Percentiles rank a stretch among this genome's conserved stretches.
These are phyloP conservation scores for Coemansia sp. DNA, from an alignment of 192 early-diverging fungal species.

Conservation along the genomic window DNA sequence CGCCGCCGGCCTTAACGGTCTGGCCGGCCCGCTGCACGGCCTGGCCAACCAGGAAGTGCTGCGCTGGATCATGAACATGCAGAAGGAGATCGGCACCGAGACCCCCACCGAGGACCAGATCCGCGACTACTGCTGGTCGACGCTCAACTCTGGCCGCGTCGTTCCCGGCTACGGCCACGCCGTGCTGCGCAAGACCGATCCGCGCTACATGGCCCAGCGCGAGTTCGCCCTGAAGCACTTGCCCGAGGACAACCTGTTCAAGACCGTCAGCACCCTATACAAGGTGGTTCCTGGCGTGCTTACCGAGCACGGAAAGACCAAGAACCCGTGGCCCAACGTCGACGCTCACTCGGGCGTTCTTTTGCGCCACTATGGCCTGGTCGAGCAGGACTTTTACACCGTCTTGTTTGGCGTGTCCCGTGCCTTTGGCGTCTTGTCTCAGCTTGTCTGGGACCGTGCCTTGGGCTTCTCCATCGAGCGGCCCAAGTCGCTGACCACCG, in stretches of 20 bases:
- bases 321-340: conserved; percentile 99
- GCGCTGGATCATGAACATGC: conserved; percentile 94
- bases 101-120: conserved; percentile 89
- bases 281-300: conserved; percentile 94
- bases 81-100: conserved; percentile 76
- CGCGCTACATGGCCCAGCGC: conserved; percentile 96
- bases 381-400: conserved; percentile 99
- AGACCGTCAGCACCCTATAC: conserved; percentile 94
- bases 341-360: conserved; percentile 99
- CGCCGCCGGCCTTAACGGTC: conserved; percentile 93
- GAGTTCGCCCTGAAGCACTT: conserved; percentile 99
- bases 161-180: conserved; percentile 99
- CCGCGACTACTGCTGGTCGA: conserved; percentile 95
- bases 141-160: conserved; percentile 93
- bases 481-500: conserved; percentile 88
- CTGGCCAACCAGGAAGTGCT: conserved; percentile 99
- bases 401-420: conserved; percentile 99
- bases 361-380: conserved; percentile 92
- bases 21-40: conserved; percentile 98
- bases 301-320: conserved; percentile 99
- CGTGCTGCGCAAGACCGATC: conserved; percentile 95
- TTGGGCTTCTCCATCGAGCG: conserved; percentile 92
- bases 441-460: conserved; percentile 97
- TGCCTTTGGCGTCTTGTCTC: conserved; percentile 90
- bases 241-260: conserved; percentile 94